Percentiles rank a stretch among this genome's conserved stretches.
Conservation (phyloP, 176 grass and related monocot genomes). For the Themeda triandra region DNA sequence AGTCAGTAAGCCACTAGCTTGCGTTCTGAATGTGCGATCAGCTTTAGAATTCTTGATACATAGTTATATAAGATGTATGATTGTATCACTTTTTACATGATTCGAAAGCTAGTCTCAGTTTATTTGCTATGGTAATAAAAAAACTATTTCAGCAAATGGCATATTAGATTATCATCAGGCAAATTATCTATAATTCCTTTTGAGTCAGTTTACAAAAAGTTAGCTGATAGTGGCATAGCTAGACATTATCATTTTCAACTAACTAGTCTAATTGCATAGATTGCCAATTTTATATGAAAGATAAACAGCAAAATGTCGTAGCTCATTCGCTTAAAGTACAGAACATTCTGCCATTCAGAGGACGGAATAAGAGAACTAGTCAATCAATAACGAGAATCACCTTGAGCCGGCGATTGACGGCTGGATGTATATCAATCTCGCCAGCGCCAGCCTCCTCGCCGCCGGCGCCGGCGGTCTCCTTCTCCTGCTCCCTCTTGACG, state of each 20-base stretch:
- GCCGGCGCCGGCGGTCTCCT: slow-evolving; percentile 35
- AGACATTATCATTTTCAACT: background rate
- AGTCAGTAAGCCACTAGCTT: background rate
- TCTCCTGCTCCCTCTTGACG: slow-evolving; percentile 94
- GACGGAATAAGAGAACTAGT: background rate
- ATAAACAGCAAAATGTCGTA: background rate
- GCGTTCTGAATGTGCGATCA: background rate
- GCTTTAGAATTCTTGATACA: background rate
- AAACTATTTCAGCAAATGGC: background rate
- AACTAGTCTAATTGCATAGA: background rate
- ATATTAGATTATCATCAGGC: background rate
- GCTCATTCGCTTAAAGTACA: background rate
- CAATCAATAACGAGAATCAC: slow-evolving; percentile 25
- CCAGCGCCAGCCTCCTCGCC: slow-evolving; percentile 57
- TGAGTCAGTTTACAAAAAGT: background rate
- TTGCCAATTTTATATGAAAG: background rate
- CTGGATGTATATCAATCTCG: slow-evolving; percentile 85
- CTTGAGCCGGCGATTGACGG: slow-evolving; percentile 89
- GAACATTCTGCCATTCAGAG: background rate
- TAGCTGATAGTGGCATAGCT: background rate
- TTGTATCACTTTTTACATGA: background rate
- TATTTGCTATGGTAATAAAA: background rate
- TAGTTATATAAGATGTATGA: background rate
- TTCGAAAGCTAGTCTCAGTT: background rate
- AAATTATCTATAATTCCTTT: background rate